Base-by-base conservation (phyloP, 495 filamentous ascomycete genomes). In the Tetracladium setigerum region DNA sequence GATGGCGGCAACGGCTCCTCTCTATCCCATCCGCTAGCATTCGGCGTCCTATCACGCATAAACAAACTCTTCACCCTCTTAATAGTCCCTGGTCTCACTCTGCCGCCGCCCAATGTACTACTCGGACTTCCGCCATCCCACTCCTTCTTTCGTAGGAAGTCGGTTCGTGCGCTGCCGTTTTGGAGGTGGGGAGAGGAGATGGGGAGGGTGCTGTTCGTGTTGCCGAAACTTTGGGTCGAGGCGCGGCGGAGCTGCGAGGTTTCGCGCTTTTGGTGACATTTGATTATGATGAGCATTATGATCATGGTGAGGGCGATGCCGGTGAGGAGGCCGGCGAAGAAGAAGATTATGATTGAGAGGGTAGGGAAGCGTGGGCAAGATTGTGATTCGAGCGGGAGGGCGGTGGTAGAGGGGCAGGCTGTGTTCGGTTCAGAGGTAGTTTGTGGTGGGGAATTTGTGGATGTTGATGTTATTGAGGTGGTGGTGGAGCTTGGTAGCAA, bases 301-400 rank as follows among this genome's bases (percentile, higher is more conserved):
- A 27, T 3, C 22, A 27, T 27, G 17, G 37, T 41, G 14, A 57
- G 45, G 24, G 47, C 18, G 17, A 41, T 48, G 40, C 22, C 82
- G 37, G 75, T 57, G 15, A 79, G 34, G 9, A 79, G 60, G 8
- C 82, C 82, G 4, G 81, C 76, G 54, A 86, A 79, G 65, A 86
- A 79, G 15, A 81, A 81, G 15, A 73, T 78, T 15, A 73, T 56
- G 34, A 84, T 59, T 11, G 79, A 80, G 36, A 58, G 62, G 41
- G 60, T 68, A 33, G 79, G 72, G 58, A 77, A 83, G 16, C 47
- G 31, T 19, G 58, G 42, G 9, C 57, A 46, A 43, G 62, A 50
- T 39, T 32, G 14, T 17, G n/a, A 16, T 17, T 40, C 18, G 18
- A 38, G 10, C 58, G 50, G 40, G 61, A 41, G 22, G 62, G 37